Conservation (phyloP, 192 early-diverging fungal genomes). For the Coemansia nantahalensis region DNA sequence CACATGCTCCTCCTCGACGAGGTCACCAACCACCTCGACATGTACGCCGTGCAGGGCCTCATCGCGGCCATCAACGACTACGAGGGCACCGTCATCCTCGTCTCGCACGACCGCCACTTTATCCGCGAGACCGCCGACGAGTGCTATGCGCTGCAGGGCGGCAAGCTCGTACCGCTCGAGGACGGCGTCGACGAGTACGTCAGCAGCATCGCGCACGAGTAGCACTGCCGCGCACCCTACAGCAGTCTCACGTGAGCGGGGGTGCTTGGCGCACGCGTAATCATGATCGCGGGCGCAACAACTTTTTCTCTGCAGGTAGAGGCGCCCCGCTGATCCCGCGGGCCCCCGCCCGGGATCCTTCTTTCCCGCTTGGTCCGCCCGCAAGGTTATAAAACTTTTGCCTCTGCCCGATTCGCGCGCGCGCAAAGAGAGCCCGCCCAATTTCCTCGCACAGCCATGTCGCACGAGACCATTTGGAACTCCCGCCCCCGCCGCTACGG, state of each 20-base stretch:
- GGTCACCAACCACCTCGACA: conserved; percentile 89
- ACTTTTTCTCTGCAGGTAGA: no score
- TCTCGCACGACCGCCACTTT: conserved; percentile 89
- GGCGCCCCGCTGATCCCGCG: no score
- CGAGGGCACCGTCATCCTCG: conserved; percentile 72
- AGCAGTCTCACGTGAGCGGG: no score
- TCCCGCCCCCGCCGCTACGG: conserved; percentile 95
- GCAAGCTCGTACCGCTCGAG: conserved; percentile 56
- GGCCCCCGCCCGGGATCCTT: no score
- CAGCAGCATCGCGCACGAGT: conserved; percentile 17
- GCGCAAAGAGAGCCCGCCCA: neutral
- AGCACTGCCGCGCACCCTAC: no score
- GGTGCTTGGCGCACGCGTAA: no score
- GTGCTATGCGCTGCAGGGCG: conserved; percentile 53
- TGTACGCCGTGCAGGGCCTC: conserved; percentile 76
- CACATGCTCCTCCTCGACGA: conserved; percentile 77
- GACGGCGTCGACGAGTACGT: conserved; percentile 69
- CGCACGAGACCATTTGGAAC: conserved; percentile 97
- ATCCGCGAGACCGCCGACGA: conserved; percentile 63
- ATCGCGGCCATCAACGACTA: conserved; percentile 68
- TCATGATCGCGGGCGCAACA: no score
- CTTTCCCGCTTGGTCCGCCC: no score
- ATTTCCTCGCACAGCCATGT: no score
- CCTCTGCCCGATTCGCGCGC: no score
- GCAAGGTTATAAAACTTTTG: no score